Percentiles rank a stretch among this genome's conserved stretches.
Conservation (phyloP, 257 asterid genomes). For the Osmanthus fragrans region DNA sequence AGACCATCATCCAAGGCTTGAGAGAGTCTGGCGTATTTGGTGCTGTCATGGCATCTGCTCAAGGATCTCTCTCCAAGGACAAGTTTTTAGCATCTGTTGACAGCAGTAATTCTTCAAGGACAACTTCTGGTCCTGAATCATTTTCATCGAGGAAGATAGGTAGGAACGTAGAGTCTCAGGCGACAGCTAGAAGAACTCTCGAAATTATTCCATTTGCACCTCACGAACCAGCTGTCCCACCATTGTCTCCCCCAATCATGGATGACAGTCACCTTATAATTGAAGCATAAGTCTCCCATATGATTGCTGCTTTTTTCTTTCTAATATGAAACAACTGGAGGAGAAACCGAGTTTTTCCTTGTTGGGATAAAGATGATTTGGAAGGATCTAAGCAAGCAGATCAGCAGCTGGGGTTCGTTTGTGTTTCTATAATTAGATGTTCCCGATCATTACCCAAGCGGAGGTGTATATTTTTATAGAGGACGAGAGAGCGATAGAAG, state of each 20-base stretch:
- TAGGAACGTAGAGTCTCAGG: conserved; percentile 41
- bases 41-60: conserved; percentile 61
- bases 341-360: background rate
- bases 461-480: background rate
- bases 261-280: conserved; percentile 28
- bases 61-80: conserved; percentile 55
- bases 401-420: conserved; percentile 27
- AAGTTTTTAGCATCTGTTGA: no score
- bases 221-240: conserved; percentile 73
- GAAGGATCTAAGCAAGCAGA: conserved; percentile 65
- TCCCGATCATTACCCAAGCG: conserved; percentile 79
- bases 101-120: conserved; percentile 51
- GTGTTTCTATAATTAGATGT: conserved; percentile 43
- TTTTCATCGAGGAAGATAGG: conserved; percentile 78
- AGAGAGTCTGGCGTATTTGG: conserved; percentile 77
- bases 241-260: conserved; percentile 71
- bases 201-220: conserved; percentile 23
- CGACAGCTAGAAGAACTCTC: conserved; percentile 57
- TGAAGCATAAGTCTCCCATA: no score
- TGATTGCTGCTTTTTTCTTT: conserved; percentile 60
- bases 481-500: background rate
- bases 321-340: conserved; percentile 28
- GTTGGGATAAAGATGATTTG: background rate
- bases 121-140: conserved; percentile 7
- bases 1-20: conserved; percentile 88